Conservation (phyloP, 164 flowering plant genomes). For the Litsea cubeba region DNA sequence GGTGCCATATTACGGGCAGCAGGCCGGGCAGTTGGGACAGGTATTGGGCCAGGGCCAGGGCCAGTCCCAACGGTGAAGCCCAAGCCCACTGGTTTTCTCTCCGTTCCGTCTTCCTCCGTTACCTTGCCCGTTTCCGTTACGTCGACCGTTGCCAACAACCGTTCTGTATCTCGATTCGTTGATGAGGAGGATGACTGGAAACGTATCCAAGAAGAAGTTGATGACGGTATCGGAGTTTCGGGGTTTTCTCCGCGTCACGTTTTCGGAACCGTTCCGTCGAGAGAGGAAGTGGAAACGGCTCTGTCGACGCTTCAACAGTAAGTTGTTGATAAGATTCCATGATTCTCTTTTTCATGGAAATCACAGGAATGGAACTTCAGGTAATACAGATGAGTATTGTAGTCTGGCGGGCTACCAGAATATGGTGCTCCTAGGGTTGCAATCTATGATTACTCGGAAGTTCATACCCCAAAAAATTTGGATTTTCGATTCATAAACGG, state of each 20-base stretch:
- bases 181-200: constrained; percentile 38
- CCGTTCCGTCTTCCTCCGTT: constrained; percentile 18
- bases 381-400: neutral
- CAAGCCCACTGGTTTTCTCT: constrained; percentile 10
- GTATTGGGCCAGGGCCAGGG: constrained; percentile 32
- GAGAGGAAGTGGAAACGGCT: constrained; percentile 51
- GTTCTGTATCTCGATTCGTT: constrained; percentile 11
- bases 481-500: no score
- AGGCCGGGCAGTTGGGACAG: constrained; percentile 38
- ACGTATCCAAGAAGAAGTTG: constrained; percentile 26
- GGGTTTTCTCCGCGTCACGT: constrained; percentile 26
- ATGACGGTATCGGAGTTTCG: constrained; percentile 3
- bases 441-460: no score
- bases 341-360: neutral
- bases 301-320: constrained; percentile 61
- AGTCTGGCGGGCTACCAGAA: neutral
- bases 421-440: neutral
- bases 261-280: constrained; percentile 55
- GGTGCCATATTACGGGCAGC: constrained; percentile 38
- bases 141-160: constrained; percentile 11
- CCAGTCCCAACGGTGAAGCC: constrained; percentile 24
- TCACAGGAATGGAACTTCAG: neutral
- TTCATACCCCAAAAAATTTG: no score
- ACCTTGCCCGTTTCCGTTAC: constrained; percentile 12
- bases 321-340: constrained; percentile 13